phyloP scores from a whole-genome alignment of 352 stramenopile genomes.

The Peronospora destructor region DNA sequence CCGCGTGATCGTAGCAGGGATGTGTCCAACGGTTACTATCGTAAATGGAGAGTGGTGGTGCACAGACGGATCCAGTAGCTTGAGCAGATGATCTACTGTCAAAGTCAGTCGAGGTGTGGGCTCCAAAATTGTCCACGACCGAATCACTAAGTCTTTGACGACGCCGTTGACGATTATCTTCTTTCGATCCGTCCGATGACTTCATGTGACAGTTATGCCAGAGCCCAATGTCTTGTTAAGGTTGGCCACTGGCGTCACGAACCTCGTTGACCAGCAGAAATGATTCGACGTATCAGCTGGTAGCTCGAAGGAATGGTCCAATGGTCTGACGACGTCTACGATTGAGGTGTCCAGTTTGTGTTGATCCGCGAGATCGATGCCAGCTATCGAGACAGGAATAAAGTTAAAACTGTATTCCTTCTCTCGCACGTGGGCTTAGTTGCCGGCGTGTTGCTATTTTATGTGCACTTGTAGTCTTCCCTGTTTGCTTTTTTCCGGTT shows the following conservation, averaged over 20 bases:
- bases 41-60: slow-evolving; percentile 6
- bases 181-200: slow-evolving; percentile 4
- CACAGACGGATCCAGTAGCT: slow-evolving; percentile 11
- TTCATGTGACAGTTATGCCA: slow-evolving; percentile 2
- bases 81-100: slow-evolving; percentile 22
- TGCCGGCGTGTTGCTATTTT: slow-evolving; percentile 13
- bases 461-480: slow-evolving; percentile 19
- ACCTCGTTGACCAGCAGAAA: not conserved
- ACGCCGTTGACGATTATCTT: slow-evolving; percentile 10
- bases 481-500: slow-evolving; percentile 10
- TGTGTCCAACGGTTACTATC: not conserved
- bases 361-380: slow-evolving; percentile 24
- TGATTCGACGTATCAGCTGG: not conserved
- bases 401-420: slow-evolving; percentile 17
- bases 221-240: too few species aligned
- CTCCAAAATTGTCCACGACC: slow-evolving; percentile 7
- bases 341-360: slow-evolving; percentile 15
- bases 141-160: slow-evolving; percentile 10
- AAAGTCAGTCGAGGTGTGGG: slow-evolving; percentile 2
- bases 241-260: too few species aligned
- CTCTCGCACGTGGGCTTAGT: slow-evolving; percentile 13
- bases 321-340: slow-evolving; percentile 1
- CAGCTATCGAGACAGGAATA: slow-evolving; percentile 5
- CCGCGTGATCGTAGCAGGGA: not conserved
- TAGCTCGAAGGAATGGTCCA: not conserved